These are phyloP conservation scores for Cairneyella variabilis DNA, from an alignment of 495 filamentous ascomycete species.

Conservation along the genomic window DNA sequence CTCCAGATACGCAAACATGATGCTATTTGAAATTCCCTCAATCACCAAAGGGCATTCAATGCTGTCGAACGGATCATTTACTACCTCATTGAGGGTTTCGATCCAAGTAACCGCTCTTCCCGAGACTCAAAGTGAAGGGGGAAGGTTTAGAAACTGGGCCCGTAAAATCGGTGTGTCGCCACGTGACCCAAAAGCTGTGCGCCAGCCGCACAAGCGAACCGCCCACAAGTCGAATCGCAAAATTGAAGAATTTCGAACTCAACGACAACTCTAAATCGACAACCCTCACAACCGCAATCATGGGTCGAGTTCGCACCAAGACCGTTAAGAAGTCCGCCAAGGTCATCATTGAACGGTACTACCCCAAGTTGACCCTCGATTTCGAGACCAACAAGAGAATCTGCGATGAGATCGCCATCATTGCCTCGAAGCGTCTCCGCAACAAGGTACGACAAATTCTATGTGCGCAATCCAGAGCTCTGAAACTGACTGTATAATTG, in stretches of 20 bases:
- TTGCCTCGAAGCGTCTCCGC: slow-evolving; percentile 93
- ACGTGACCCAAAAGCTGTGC: too few species aligned
- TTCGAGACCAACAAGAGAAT: slow-evolving; percentile 99
- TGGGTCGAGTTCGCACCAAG: slow-evolving; percentile 98
- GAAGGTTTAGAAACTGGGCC: too few species aligned
- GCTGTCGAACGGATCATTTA: too few species aligned
- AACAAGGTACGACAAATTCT: slow-evolving; percentile 72
- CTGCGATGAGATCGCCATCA: slow-evolving; percentile 99
- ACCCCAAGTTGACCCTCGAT: slow-evolving; percentile 97
- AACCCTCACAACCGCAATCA: slow-evolving; percentile 59
- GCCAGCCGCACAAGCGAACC: too few species aligned
- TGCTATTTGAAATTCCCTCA: too few species aligned
- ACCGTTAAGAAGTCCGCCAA: slow-evolving; percentile 99
- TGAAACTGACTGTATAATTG: slow-evolving; percentile 9
- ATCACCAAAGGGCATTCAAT: too few species aligned
- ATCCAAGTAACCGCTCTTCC: too few species aligned
- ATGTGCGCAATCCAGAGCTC: background rate
- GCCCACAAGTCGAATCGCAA: too few species aligned
- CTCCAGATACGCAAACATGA: too few species aligned
- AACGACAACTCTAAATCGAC: slow-evolving; percentile 22
- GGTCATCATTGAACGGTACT: slow-evolving; percentile 99
- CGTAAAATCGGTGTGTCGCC: too few species aligned
- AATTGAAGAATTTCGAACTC: slow-evolving; percentile 1
- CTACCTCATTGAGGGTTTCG: too few species aligned
- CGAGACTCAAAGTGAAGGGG: too few species aligned